Percentiles rank a stretch among this genome's conserved stretches.
phyloP scores from a whole-genome alignment of 1,139 yeast species.

The Suhomyces terraborum region DNA sequence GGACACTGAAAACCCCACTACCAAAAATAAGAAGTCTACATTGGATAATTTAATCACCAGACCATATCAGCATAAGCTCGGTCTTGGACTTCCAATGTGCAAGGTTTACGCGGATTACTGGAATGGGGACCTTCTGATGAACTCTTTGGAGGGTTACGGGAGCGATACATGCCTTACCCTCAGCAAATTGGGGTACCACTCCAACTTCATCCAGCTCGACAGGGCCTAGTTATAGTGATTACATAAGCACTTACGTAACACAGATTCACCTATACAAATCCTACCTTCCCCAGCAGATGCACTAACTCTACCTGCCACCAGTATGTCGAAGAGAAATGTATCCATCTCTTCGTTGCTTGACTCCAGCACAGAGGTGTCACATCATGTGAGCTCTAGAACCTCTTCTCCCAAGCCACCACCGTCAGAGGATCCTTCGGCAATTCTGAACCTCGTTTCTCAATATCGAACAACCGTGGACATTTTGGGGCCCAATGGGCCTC shows the following conservation, averaged over 20 bases:
- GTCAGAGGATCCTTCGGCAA: conserved; percentile 6
- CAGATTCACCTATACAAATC: background rate
- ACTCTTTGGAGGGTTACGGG: conserved; percentile 87
- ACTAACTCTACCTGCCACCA: too few species aligned
- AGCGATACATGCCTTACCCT: conserved; percentile 81
- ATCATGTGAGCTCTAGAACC: conserved; percentile 7
- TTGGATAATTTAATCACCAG: conserved; percentile 58
- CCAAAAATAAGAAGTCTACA: conserved; percentile 38
- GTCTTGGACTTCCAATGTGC: conserved; percentile 89
- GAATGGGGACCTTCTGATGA: conserved; percentile 86
- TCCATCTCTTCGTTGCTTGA: conserved; percentile 24
- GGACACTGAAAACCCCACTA: conserved; percentile 38
- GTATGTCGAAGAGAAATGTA: conserved; percentile 21
- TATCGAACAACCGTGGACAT: conserved; percentile 19
- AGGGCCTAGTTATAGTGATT: conserved; percentile 49
- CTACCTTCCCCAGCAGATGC: background rate
- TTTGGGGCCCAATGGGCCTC: conserved; percentile 5
- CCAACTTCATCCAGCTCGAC: conserved; percentile 68
- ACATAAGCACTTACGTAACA: background rate
- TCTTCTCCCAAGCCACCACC: conserved; percentile 4
- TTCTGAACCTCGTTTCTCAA: conserved; percentile 17
- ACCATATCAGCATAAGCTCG: conserved; percentile 73
- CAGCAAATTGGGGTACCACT: conserved; percentile 73
- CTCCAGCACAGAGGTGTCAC: conserved; percentile 12
- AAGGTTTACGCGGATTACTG: conserved; percentile 92